phyloP scores from a whole-genome alignment of 2,329 filamentous ascomycete species.

The Hymenoscyphus salicellus region DNA sequence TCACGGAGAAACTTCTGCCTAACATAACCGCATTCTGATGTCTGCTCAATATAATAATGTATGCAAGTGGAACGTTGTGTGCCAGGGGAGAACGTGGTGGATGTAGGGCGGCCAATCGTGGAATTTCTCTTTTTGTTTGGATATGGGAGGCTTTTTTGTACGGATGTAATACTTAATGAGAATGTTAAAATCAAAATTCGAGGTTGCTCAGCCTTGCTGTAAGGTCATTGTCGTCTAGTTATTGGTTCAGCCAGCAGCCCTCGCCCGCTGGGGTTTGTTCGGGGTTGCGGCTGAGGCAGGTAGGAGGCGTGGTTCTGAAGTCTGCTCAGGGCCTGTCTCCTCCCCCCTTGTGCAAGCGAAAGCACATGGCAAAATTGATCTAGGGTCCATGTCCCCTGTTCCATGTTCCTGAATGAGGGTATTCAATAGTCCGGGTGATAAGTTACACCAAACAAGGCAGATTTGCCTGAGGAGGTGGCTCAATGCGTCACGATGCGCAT shows the following conservation, averaged over 20 bases:
- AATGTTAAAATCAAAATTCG: conserved; percentile 2
- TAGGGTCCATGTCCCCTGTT: neutral
- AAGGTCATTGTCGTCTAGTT: neutral
- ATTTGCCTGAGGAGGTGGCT: neutral
- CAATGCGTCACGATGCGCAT: conserved; percentile 6
- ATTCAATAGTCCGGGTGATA: conserved; percentile 10
- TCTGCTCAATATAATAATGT: neutral
- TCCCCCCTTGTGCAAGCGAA: neutral
- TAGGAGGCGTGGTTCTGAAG: neutral
- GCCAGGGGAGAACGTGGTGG: conserved; percentile 11
- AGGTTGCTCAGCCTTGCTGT: conserved; percentile 9
- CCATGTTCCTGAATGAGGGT: neutral
- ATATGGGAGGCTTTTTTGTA: conserved; percentile 5
- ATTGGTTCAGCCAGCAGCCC: conserved; percentile 7
- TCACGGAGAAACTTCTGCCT: conserved; percentile 28
- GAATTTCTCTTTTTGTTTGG: conserved; percentile 1
- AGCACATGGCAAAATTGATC: conserved; percentile 2
- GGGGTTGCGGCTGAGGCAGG: conserved; percentile 9
- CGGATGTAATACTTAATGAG: neutral
- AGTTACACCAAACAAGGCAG: conserved; percentile 11
- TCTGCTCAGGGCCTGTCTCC: neutral
- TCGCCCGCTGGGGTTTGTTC: neutral
- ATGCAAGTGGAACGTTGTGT: conserved; percentile 11
- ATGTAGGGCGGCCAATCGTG: conserved; percentile 14
- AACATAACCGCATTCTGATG: conserved; percentile 16